Evolutionary conservation across 1,284 basidiomycete species (phyloP).

Genomic region (Wallemia ichthyophaga): DNA sequence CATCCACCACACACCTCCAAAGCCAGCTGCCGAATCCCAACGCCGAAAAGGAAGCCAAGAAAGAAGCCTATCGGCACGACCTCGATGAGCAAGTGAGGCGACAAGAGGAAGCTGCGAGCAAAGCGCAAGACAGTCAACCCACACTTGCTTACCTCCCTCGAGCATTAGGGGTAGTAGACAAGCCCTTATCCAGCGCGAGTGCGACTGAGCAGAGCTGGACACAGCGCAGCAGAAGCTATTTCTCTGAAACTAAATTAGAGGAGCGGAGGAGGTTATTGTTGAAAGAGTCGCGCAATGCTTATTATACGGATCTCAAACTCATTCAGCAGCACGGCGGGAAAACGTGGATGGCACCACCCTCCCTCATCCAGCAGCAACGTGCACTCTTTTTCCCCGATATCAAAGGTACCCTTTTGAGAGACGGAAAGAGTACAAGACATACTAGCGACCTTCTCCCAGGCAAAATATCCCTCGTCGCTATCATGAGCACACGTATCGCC

Average conservation of each 20-base stretch:
- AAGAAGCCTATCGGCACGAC: not conserved
- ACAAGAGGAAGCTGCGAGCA: slow-evolving; percentile 4
- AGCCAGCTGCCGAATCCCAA: not conserved
- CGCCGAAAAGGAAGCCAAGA: not conserved
- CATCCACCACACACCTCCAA: not conserved
- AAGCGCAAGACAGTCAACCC: not conserved
- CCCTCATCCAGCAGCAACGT: slow-evolving; percentile 69
- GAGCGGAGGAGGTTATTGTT: slow-evolving; percentile 55
- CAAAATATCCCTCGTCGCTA: slow-evolving; percentile 44
- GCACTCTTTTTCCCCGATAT: slow-evolving; percentile 74
- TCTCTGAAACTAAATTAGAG: slow-evolving; percentile 38
- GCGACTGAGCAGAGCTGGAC: slow-evolving; percentile 31
- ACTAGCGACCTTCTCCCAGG: slow-evolving; percentile 49
- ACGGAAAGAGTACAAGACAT: slow-evolving; percentile 27
- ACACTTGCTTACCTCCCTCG: slow-evolving; percentile 28
- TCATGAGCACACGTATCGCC: slow-evolving; percentile 54
- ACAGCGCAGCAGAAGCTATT: slow-evolving; percentile 34
- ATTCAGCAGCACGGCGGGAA: slow-evolving; percentile 65
- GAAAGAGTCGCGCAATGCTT: slow-evolving; percentile 56
- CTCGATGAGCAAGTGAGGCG: not conserved
- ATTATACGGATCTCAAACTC: slow-evolving; percentile 66
- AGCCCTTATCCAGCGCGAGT: slow-evolving; percentile 26
- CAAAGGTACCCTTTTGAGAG: slow-evolving; percentile 32
- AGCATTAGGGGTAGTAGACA: slow-evolving; percentile 39
- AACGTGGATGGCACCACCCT: slow-evolving; percentile 71